Evolutionary conservation across 805 yeast species (phyloP).

Genomic region (Lachancea cidri): DNA sequence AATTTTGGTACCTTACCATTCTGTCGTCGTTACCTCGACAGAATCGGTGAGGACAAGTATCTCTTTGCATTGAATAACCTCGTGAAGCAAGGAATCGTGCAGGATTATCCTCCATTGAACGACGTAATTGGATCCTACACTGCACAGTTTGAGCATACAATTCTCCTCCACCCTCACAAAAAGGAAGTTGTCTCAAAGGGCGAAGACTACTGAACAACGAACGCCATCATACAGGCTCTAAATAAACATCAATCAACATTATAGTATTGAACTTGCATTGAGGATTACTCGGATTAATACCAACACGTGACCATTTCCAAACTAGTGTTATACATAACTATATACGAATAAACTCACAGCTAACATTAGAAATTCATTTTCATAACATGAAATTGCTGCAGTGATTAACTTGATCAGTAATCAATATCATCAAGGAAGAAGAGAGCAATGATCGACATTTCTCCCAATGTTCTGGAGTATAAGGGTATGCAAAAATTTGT

Average conservation of each 20-base stretch:
- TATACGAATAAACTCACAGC: not conserved
- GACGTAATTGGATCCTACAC: conserved; percentile 85
- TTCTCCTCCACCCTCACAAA: conserved; percentile 80
- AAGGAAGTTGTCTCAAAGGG: conserved; percentile 96
- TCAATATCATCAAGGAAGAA: not conserved
- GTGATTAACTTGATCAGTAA: not conserved
- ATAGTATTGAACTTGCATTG: not conserved
- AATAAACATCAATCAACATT: not conserved
- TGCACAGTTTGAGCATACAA: conserved; percentile 95
- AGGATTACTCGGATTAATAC: not conserved
- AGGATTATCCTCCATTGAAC: conserved; percentile 89
- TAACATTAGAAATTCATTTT: not conserved
- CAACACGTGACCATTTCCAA: not conserved
- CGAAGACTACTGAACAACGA: conserved; percentile 65
- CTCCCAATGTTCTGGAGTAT: conserved; percentile 70
- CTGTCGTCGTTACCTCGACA: conserved; percentile 91
- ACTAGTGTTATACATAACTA: not conserved
- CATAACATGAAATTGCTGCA: not conserved
- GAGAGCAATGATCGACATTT: conserved; percentile 52
- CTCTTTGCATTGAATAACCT: conserved; percentile 78
- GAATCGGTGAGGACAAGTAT: conserved; percentile 88
- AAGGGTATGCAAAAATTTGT: conserved; percentile 51
- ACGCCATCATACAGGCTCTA: not conserved
- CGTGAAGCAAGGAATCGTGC: conserved; percentile 81
- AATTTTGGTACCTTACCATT: conserved; percentile 94